These are phyloP conservation scores for Ganoderma lingzhi DNA, from an alignment of 1,284 basidiomycete genomes.

Conservation along the genomic window DNA sequence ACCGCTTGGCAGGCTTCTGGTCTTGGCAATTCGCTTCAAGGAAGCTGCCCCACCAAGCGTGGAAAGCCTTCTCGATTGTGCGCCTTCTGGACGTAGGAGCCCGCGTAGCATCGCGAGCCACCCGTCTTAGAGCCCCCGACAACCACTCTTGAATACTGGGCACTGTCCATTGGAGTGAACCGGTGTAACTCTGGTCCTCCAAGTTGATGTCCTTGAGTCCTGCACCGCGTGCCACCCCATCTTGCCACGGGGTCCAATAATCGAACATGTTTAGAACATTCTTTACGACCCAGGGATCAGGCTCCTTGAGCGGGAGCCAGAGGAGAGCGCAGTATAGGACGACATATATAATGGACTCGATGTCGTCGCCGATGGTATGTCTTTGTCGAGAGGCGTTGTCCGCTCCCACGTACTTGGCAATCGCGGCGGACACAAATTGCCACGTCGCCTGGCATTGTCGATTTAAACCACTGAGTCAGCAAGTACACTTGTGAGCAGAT, in stretches of 20 bases:
- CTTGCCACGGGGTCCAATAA: neutral
- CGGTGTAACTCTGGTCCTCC: neutral
- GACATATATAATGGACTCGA: conserved; percentile 21
- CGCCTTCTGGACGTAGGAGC: neutral
- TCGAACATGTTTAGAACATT: neutral
- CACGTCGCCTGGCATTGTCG: conserved; percentile 16
- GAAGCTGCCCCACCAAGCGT: neutral
- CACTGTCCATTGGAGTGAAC: neutral
- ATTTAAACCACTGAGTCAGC: neutral
- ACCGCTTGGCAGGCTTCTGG: neutral
- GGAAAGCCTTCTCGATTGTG: neutral
- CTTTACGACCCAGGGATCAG: neutral
- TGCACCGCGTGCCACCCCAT: neutral
- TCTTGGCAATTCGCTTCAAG: neutral
- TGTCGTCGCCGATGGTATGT: conserved; percentile 20
- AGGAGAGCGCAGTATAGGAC: conserved; percentile 19
- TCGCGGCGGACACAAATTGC: conserved; percentile 17
- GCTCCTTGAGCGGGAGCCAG: conserved; percentile 8
- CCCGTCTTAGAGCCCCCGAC: neutral
- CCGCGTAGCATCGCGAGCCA: neutral
- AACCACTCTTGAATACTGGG: neutral
- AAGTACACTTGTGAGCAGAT: no score
- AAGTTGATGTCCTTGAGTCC: neutral
- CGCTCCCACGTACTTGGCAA: neutral
- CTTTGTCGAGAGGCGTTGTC: neutral